Conservation (phyloP, 768 basidiomycete species). For the Pleurotus sapidus region DNA sequence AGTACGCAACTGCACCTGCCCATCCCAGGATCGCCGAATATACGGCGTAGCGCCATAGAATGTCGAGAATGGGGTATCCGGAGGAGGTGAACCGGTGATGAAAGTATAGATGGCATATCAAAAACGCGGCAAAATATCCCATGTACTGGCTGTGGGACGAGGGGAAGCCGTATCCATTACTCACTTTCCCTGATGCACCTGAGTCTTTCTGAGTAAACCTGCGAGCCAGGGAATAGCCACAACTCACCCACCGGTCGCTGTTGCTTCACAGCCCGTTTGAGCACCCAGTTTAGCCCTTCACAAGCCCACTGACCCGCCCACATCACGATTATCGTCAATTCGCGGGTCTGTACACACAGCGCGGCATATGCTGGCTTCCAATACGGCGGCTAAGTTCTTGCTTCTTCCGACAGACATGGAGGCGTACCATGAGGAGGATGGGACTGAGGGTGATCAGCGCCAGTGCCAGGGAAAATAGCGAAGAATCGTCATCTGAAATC, state of each 20-base stretch:
- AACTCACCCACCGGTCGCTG: conserved; percentile 59
- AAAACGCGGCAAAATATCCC: conserved; percentile 81
- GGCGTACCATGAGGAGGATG: conserved; percentile 66
- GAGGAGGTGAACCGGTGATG: conserved; percentile 62
- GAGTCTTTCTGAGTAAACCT: not conserved
- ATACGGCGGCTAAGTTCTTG: not conserved
- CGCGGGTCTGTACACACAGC: conserved; percentile 71
- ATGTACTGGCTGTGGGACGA: conserved; percentile 90
- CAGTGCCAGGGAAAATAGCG: conserved; percentile 50
- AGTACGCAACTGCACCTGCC: conserved; percentile 73
- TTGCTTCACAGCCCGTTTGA: conserved; percentile 68
- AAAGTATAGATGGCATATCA: conserved; percentile 69
- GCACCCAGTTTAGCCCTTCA: conserved; percentile 64
- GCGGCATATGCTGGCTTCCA: conserved; percentile 75
- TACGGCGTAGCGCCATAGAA: conserved; percentile 40
- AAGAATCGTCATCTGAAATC: conserved; percentile 57
- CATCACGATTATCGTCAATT: conserved; percentile 79
- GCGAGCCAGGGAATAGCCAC: not conserved
- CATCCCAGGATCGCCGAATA: conserved; percentile 51
- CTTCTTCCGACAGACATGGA: not conserved
- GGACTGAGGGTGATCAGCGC: conserved; percentile 68
- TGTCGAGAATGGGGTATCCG: conserved; percentile 49
- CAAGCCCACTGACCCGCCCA: conserved; percentile 77
- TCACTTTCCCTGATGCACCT: conserved; percentile 43
- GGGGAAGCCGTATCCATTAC: conserved; percentile 81